Percentiles rank a stretch among this genome's conserved stretches.
phyloP scores from a whole-genome alignment of 495 filamentous ascomycete species.

The Podospora tetraspora region DNA sequence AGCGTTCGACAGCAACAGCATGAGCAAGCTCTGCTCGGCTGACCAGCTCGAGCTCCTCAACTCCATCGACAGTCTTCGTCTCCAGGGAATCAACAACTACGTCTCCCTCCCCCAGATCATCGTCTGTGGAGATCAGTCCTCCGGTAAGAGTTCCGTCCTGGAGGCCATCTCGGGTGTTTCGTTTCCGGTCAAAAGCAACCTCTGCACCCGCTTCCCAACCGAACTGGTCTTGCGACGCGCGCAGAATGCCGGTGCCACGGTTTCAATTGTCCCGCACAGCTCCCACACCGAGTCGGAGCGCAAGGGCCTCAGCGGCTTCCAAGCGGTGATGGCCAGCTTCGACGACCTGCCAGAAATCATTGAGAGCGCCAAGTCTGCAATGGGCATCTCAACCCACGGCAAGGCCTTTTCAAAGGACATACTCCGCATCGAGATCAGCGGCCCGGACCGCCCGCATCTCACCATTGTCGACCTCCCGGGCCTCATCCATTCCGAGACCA shows the following conservation, averaged over 20 bases:
- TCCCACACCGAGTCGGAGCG: constrained; percentile 22
- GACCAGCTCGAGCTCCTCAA: constrained; percentile 48
- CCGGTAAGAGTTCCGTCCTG: constrained; percentile 68
- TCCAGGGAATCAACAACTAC: constrained; percentile 48
- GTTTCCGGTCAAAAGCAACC: constrained; percentile 55
- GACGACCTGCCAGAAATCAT: constrained; percentile 36
- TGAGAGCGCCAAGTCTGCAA: constrained; percentile 45
- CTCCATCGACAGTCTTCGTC: constrained; percentile 53
- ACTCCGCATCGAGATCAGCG: constrained; percentile 62
- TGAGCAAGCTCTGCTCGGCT: constrained; percentile 33
- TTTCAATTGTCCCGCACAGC: constrained; percentile 42
- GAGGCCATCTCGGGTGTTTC: constrained; percentile 66
- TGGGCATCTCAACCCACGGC: constrained; percentile 44
- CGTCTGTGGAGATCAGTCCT: constrained; percentile 65
- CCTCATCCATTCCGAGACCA: constrained; percentile 51
- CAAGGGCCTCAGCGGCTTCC: constrained; percentile 18
- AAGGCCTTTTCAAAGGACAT: constrained; percentile 57
- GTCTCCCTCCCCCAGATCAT: constrained; percentile 62
- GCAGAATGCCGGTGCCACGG: constrained; percentile 30
- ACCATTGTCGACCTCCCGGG: constrained; percentile 68
- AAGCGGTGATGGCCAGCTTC: constrained; percentile 29
- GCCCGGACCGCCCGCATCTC: constrained; percentile 58
- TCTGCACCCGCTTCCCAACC: constrained; percentile 64
- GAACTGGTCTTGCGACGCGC: constrained; percentile 53
- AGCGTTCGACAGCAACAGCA: constrained; percentile 14